Evolutionary conservation across 306 rosid species (phyloP).

Genomic region (Oxytropis ochrocephala): DNA sequence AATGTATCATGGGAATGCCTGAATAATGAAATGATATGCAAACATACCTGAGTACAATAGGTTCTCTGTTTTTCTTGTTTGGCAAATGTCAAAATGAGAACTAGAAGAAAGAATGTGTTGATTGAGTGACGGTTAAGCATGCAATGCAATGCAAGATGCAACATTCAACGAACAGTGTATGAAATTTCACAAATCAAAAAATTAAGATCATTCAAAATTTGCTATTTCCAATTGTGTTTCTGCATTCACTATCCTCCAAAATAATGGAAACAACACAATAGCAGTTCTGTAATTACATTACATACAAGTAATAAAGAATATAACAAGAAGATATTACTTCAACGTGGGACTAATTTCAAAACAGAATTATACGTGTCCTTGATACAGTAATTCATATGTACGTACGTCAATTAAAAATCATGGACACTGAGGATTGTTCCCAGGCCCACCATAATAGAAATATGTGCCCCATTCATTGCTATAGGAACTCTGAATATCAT

Average conservation of each 20-base stretch:
- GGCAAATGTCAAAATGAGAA: too few species aligned
- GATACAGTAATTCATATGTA: conserved; percentile 7
- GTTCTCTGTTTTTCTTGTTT: too few species aligned
- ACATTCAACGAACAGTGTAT: too few species aligned
- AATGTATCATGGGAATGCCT: too few species aligned
- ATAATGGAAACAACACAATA: neutral
- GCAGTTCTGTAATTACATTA: conserved; percentile 18
- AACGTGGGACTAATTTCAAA: neutral
- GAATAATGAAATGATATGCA: too few species aligned
- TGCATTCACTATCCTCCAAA: neutral
- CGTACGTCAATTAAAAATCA: conserved; percentile 20
- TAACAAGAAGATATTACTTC: conserved; percentile 2
- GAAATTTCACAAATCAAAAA: neutral
- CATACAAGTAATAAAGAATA: conserved; percentile 32
- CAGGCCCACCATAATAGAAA: conserved; percentile 92
- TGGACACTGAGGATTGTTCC: conserved; percentile 50
- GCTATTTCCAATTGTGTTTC: neutral
- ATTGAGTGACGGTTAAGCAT: too few species aligned
- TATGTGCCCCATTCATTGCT: conserved; percentile 76
- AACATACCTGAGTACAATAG: too few species aligned
- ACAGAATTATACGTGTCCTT: neutral
- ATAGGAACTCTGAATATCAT: conserved; percentile 54
- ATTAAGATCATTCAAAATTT: neutral
- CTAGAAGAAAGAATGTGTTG: too few species aligned
- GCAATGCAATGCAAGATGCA: too few species aligned